These are phyloP conservation scores for Syzygium syzygioides DNA, from an alignment of 441 rosid species.

Conservation along the genomic window DNA sequence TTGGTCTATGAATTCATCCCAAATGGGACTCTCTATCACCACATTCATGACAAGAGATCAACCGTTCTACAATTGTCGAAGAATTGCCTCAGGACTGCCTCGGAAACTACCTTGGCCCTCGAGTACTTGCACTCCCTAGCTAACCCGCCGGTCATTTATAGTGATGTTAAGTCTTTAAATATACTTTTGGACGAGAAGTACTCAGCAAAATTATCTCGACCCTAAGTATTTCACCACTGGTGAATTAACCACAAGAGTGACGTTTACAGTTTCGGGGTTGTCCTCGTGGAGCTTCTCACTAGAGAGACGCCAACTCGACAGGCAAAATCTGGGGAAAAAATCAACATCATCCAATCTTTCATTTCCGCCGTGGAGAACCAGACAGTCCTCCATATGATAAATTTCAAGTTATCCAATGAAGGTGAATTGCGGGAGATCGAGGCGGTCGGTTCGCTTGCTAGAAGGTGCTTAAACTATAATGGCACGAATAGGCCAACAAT, in stretches of 20 bases:
- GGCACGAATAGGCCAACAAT: neutral
- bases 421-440: too few relatives aligned
- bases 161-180: neutral
- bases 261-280: too few relatives aligned
- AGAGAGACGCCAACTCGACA: too few relatives aligned
- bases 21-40: neutral
- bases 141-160: neutral
- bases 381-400: too few relatives aligned
- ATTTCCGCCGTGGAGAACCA: too few relatives aligned
- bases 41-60: neutral
- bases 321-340: too few relatives aligned
- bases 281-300: too few relatives aligned
- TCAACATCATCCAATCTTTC: too few relatives aligned
- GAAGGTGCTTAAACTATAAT: too few relatives aligned
- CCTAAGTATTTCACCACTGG: neutral
- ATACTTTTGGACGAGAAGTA: neutral
- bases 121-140: neutral
- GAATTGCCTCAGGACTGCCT: neutral
- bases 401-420: too few relatives aligned
- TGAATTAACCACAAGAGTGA: too few relatives aligned
- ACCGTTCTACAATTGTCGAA: rapidly evolving
- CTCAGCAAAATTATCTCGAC: neutral
- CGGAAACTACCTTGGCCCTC: neutral
- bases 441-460: too few relatives aligned
- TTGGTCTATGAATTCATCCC: neutral